Conservation (phyloP, 2,329 filamentous ascomycete genomes). For the Aaosphaeria arxii region DNA sequence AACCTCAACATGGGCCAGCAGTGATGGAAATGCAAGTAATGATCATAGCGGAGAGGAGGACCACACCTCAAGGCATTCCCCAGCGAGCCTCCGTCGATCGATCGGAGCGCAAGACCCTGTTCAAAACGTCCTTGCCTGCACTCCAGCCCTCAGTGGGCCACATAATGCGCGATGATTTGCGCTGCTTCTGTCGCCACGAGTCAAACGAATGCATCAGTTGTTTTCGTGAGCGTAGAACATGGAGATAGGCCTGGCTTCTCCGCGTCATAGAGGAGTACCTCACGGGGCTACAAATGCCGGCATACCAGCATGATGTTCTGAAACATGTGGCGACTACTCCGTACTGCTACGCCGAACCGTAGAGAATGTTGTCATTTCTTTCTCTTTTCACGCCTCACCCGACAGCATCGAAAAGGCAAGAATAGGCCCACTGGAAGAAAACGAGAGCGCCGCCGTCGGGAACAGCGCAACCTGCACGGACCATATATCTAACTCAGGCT, state of each 20-base stretch:
- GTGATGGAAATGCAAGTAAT: no score
- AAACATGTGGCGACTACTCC: not conserved
- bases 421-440: conserved; percentile 1
- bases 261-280: no score
- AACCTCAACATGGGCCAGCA: no score
- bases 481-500: conserved; percentile 31
- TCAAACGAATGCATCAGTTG: no score
- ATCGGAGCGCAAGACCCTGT: not conserved
- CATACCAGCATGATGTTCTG: not conserved
- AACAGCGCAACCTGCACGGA: conserved; percentile 4
- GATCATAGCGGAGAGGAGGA: no score
- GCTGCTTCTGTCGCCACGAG: no score
- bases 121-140: not conserved
- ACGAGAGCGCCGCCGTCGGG: not conserved
- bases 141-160: no score
- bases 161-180: conserved; percentile 27
- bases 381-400: conserved; percentile 20
- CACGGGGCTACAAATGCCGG: not conserved
- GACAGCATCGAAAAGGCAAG: conserved; percentile 25
- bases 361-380: conserved; percentile 9
- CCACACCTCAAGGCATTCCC: no score
- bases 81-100: not conserved
- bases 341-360: not conserved
- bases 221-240: no score
- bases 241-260: no score